Base-by-base conservation (phyloP, 2,329 filamentous ascomycete species). In the Monosporascus sp. region DNA sequence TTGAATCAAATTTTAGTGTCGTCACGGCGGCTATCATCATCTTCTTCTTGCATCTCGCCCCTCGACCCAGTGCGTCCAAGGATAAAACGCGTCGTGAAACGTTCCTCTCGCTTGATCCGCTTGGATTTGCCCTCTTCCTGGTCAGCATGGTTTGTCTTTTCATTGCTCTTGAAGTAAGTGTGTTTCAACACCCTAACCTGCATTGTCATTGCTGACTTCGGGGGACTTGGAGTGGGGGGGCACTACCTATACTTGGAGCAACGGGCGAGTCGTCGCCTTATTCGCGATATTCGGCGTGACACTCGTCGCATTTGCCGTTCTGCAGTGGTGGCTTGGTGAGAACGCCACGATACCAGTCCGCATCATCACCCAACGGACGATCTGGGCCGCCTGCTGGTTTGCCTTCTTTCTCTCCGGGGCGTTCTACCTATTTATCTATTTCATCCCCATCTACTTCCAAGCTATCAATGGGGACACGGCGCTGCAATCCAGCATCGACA, bases 361-460 rank as follows among this genome's bases (percentile, higher is more conserved):
- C 1, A 64, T 80, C 52, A 59, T 73, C 43, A 71, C 63, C 49
- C 72, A 77, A 49, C 70, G 75, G 17, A 76, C 68, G 14, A 68
- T 77, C 14, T 67, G 65, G 44, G 69, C 69, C 1, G 65, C 71
- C 4, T 72, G 72, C 45, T 57, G 70, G 20, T 74, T 70, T 56
- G 65, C 69, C 5, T 70, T 77, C 50, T 71, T 70, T 52, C 62
- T 73, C 3, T 73, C 73, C n/a, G 70, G 69, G 4, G 67, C 72
- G 0, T 68, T 78, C 46, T 69, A 77, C 27, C 61, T 76, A 35
- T 60, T 73, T 27, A 68, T 72, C 4, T 80, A 74, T 60, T 79
- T 78, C 57, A 66, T 79, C 3, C 77, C 77, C 0, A 62, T 72
- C 49, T 72, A 67, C 67, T 72, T 72, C 54, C 70, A 72, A 53